These are phyloP conservation scores for Paramecium bursaria DNA, from an alignment of 73 alveolate species.

Conservation along the genomic window DNA sequence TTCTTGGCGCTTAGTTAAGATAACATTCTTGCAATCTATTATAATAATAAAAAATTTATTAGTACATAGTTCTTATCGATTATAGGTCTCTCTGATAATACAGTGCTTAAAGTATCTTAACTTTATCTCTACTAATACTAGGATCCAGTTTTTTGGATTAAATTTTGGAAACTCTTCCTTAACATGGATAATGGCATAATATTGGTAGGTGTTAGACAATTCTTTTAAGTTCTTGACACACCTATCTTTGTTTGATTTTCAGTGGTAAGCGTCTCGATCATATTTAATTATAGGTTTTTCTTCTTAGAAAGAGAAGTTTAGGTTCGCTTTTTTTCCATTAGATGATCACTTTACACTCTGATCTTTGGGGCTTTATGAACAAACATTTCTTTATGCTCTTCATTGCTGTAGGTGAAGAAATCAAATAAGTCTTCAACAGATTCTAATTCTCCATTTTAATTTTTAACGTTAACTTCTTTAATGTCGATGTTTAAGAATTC, in stretches of 20 bases:
- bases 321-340: conserved; percentile 22
- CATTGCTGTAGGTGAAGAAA: conserved; percentile 18
- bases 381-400: background rate
- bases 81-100: conserved; percentile 48
- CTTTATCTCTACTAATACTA: background rate
- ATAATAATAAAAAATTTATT: background rate
- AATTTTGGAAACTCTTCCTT: conserved; percentile 34
- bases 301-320: background rate
- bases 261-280: background rate
- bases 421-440: conserved; percentile 42
- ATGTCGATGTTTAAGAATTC: conserved; percentile 64
- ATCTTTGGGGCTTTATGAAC: background rate
- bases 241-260: background rate
- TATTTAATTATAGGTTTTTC: conserved; percentile 10
- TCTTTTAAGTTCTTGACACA: background rate
- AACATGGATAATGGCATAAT: background rate
- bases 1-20: background rate
- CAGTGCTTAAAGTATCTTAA: conserved; percentile 15
- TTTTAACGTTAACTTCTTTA: background rate
- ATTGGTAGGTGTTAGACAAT: conserved; percentile 42
- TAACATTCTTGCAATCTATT: conserved; percentile 40
- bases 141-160: conserved; percentile 24
- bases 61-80: conserved; percentile 37
- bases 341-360: conserved; percentile 18
- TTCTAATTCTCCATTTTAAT: conserved; percentile 35